phyloP scores from a whole-genome alignment of 179 eudicot species.

The Silene coronaria region DNA sequence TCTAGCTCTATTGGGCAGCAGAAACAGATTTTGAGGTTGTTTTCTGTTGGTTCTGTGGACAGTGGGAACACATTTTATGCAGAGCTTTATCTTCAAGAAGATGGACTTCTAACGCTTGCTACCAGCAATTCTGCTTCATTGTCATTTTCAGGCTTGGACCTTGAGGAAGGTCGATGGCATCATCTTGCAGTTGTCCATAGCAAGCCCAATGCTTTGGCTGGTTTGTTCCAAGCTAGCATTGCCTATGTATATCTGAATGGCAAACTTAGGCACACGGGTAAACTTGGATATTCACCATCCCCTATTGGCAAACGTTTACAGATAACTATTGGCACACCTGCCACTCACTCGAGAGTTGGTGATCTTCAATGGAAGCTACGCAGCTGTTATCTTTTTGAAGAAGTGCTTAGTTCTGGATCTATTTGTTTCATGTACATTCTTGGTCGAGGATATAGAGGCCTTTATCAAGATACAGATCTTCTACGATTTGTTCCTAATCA shows the following conservation, averaged over 20 bases:
- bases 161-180: conserved; percentile 99
- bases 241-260: conserved; percentile 94
- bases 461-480: conserved; percentile 92
- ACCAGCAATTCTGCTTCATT: conserved; percentile 86
- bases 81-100: conserved; percentile 91
- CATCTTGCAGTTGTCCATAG: conserved; percentile 99
- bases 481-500: conserved; percentile 90
- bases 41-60: conserved; percentile 90
- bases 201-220: conserved; percentile 99
- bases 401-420: conserved; percentile 86
- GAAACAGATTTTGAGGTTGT: conserved; percentile 65
- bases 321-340: conserved; percentile 93
- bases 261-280: conserved; percentile 89
- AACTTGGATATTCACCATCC: conserved; percentile 96
- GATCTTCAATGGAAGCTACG: conserved; percentile 91
- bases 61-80: conserved; percentile 72
- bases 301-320: conserved; percentile 89
- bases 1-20: conserved; percentile 39
- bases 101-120: conserved; percentile 86
- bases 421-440: conserved; percentile 97
- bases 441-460: conserved; percentile 99
- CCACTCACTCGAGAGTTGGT: conserved; percentile 59
- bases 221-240: conserved; percentile 96
- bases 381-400: conserved; percentile 95
- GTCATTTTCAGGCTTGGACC: conserved; percentile 80